Evolutionary conservation across 2,329 filamentous ascomycete genomes (phyloP).

Genomic region (Neopestalotiopsis sp.): DNA sequence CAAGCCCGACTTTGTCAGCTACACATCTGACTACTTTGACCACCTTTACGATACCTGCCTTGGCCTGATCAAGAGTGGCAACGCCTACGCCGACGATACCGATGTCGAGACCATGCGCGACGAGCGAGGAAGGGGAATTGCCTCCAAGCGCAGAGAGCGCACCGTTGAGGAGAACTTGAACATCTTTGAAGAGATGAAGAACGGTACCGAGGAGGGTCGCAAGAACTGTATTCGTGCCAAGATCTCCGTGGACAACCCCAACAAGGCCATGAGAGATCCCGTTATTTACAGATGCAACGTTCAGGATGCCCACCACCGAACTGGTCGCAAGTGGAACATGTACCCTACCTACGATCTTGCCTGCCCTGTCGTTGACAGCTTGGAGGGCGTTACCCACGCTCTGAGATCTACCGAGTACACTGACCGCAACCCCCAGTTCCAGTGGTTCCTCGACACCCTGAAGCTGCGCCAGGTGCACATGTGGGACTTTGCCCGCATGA

Average conservation of each 20-base stretch:
- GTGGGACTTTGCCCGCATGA: slow-evolving; percentile 86
- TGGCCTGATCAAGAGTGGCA: slow-evolving; percentile 82
- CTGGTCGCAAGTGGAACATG: slow-evolving; percentile 80
- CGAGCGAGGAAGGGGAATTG: slow-evolving; percentile 82
- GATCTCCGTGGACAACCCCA: slow-evolving; percentile 88
- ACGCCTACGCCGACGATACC: slow-evolving; percentile 95
- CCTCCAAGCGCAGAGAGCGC: slow-evolving; percentile 81
- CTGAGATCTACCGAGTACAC: slow-evolving; percentile 87
- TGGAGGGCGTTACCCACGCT: slow-evolving; percentile 85
- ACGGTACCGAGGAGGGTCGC: slow-evolving; percentile 77
- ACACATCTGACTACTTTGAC: slow-evolving; percentile 96
- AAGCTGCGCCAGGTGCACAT: slow-evolving; percentile 79
- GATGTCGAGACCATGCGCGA: slow-evolving; percentile 86
- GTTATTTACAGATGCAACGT: slow-evolving; percentile 95
- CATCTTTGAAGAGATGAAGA: slow-evolving; percentile 93
- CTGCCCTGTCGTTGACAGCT: slow-evolving; percentile 79
- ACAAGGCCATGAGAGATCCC: slow-evolving; percentile 95
- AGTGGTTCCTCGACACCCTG: slow-evolving; percentile 81
- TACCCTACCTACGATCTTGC: slow-evolving; percentile 90
- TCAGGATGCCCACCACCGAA: slow-evolving; percentile 73
- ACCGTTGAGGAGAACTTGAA: slow-evolving; percentile 82
- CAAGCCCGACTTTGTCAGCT: slow-evolving; percentile 83
- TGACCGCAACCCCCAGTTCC: slow-evolving; percentile 84
- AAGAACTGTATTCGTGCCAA: slow-evolving; percentile 94
- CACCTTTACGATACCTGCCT: slow-evolving; percentile 86